Evolutionary conservation across 306 rosid genomes (phyloP).

Genomic region (Sesbania bispinosa): DNA sequence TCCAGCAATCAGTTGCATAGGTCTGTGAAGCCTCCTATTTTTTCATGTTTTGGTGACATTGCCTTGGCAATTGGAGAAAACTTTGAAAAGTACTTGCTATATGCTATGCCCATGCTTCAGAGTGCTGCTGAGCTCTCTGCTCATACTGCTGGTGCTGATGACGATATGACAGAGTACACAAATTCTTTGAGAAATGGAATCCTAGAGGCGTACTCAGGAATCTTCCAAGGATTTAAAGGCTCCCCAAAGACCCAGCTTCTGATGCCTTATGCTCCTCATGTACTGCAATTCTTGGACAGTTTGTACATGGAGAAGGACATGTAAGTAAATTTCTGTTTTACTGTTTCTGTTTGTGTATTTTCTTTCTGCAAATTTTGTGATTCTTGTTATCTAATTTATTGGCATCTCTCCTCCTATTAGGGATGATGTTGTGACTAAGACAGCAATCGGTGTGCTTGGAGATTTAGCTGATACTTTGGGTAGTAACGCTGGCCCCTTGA

Average conservation of each 20-base stretch:
- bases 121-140: conserved; percentile 93
- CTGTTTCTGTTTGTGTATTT: neutral
- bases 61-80: conserved; percentile 93
- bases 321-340: conserved; percentile 44
- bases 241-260: conserved; percentile 78
- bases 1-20: conserved; percentile 92
- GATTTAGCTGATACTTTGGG: conserved; percentile 92
- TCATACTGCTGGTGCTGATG: conserved; percentile 68
- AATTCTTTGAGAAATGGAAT: conserved; percentile 90
- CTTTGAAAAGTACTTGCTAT: conserved; percentile 83
- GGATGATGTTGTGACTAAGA: conserved; percentile 83
- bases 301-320: conserved; percentile 81
- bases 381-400: neutral
- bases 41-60: conserved; percentile 94
- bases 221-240: conserved; percentile 93
- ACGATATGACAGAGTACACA: conserved; percentile 88
- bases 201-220: conserved; percentile 91
- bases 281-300: conserved; percentile 89
- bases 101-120: conserved; percentile 98
- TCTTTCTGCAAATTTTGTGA: neutral
- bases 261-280: conserved; percentile 83
- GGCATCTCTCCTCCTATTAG: conserved; percentile 33
- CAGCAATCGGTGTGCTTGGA: conserved; percentile 93
- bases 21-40: conserved; percentile 93
- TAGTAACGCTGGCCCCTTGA: conserved; percentile 59